These are phyloP conservation scores for Wallacemonas sp. DNA, from an alignment of 208 protist genomes.

Conservation along the genomic window DNA sequence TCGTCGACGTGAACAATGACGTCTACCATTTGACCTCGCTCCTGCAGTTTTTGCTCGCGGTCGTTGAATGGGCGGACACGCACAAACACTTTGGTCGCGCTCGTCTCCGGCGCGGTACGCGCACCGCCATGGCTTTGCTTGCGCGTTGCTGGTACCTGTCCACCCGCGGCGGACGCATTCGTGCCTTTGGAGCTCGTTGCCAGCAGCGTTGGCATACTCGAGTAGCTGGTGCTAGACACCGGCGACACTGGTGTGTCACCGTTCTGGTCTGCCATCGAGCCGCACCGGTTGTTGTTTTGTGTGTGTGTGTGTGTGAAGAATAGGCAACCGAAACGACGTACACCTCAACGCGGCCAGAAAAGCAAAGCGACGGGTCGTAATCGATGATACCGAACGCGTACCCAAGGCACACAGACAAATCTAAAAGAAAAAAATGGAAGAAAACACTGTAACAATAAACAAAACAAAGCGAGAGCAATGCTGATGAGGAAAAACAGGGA, in stretches of 20 bases:
- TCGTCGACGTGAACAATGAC: conserved; percentile 55
- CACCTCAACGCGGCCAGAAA: conserved; percentile 1
- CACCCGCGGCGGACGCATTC: not conserved
- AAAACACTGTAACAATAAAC: not conserved
- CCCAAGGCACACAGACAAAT: not conserved
- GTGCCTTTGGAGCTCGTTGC: not conserved
- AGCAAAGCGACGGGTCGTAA: not conserved
- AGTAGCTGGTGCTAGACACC: not conserved
- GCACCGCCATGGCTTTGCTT: not conserved
- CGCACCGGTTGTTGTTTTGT: not conserved
- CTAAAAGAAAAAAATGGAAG: not conserved
- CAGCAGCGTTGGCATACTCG: not conserved
- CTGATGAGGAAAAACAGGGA: too few species aligned
- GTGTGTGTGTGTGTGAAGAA: conserved; percentile 4
- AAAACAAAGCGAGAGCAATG: not conserved
- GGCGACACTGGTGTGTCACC: not conserved
- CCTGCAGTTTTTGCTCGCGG: conserved; percentile 25
- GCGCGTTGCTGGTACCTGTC: not conserved
- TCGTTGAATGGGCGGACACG: conserved; percentile 72
- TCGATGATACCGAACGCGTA: not conserved
- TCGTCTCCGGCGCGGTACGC: conserved; percentile 14
- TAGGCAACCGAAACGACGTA: conserved; percentile 5
- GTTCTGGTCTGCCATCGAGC: not conserved
- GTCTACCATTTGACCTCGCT: not conserved
- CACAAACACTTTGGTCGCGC: conserved; percentile 70